phyloP scores from a whole-genome alignment of 2,329 filamentous ascomycete species.

The Drechslera avenae region DNA sequence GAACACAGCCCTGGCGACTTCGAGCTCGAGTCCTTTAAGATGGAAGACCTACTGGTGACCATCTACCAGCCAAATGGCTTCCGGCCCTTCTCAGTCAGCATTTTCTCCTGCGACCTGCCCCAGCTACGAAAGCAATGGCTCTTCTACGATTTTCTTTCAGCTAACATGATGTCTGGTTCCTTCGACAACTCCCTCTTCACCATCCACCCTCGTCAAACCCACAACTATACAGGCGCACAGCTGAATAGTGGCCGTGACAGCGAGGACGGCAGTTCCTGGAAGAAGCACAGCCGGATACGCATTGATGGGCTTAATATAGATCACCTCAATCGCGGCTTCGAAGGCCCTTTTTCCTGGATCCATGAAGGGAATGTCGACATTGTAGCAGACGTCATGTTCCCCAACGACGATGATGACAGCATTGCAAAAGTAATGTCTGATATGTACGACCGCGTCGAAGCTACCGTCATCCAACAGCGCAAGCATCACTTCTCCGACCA shows the following conservation, averaged over 20 bases:
- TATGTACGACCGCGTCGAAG: conserved; percentile 94
- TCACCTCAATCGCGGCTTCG: conserved; percentile 89
- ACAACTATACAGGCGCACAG: conserved; percentile 73
- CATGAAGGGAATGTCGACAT: conserved; percentile 97
- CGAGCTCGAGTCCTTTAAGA: conserved; percentile 94
- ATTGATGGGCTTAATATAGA: conserved; percentile 95
- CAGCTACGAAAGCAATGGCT: conserved; percentile 94
- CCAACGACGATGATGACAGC: conserved; percentile 82
- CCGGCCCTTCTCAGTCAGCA: conserved; percentile 92
- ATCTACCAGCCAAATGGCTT: conserved; percentile 89
- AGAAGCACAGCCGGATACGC: conserved; percentile 90
- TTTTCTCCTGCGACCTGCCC: conserved; percentile 93
- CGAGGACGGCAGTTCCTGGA: conserved; percentile 77
- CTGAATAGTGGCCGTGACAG: conserved; percentile 61
- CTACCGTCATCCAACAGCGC: conserved; percentile 81
- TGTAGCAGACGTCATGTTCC: conserved; percentile 93
- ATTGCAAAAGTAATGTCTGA: conserved; percentile 95
- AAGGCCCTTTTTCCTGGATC: conserved; percentile 97
- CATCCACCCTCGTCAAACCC: conserved; percentile 90
- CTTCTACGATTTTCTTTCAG: conserved; percentile 95
- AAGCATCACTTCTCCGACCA: conserved; percentile 46
- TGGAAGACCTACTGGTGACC: conserved; percentile 90
- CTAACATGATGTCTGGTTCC: conserved; percentile 93
- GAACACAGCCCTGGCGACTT: conserved; percentile 91
- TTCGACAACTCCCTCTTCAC: conserved; percentile 96